phyloP scores from a whole-genome alignment of 768 basidiomycete genomes.

The Hericium alpestre region DNA sequence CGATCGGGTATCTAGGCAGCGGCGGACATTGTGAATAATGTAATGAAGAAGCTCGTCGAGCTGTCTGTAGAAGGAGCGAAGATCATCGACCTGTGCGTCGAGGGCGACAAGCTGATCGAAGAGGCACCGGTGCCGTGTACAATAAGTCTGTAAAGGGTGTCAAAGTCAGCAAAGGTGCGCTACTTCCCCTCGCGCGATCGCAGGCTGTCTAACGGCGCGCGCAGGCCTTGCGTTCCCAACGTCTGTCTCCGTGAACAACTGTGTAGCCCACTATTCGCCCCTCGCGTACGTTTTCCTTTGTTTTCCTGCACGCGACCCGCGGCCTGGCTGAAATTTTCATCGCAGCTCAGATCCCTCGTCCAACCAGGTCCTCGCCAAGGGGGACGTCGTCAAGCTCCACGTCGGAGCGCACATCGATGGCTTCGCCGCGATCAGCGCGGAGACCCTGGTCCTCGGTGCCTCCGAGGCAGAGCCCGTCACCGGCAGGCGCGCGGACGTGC shows the following conservation, averaged over 20 bases:
- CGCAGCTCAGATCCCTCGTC: constrained; percentile 66
- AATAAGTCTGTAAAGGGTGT: constrained; percentile 86
- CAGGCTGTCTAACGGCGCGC: neutral
- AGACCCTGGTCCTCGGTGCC: constrained; percentile 85
- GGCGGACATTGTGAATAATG: constrained; percentile 79
- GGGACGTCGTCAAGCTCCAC: constrained; percentile 93
- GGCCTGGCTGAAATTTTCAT: constrained; percentile 6
- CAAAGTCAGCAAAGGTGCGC: constrained; percentile 75
- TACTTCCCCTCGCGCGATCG: neutral
- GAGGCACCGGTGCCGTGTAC: constrained; percentile 73
- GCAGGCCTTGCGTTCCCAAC: constrained; percentile 92
- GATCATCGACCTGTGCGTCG: constrained; percentile 79
- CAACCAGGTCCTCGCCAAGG: constrained; percentile 58
- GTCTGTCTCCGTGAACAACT: constrained; percentile 87
- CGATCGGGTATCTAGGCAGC: constrained; percentile 47
- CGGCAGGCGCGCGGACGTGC: constrained; percentile 79
- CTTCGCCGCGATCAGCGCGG: constrained; percentile 86
- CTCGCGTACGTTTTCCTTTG: constrained; percentile 52
- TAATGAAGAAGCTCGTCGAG: constrained; percentile 76
- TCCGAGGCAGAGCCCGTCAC: constrained; percentile 64
- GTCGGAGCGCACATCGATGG: constrained; percentile 98
- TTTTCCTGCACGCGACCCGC: neutral
- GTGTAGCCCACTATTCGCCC: constrained; percentile 94
- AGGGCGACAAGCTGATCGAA: constrained; percentile 91
- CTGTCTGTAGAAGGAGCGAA: constrained; percentile 74